Percentiles rank a stretch among this genome's conserved stretches.
These are phyloP conservation scores for Schoenoplectus triqueter DNA, from an alignment of 202 grass and related monocot species.

Conservation along the genomic window DNA sequence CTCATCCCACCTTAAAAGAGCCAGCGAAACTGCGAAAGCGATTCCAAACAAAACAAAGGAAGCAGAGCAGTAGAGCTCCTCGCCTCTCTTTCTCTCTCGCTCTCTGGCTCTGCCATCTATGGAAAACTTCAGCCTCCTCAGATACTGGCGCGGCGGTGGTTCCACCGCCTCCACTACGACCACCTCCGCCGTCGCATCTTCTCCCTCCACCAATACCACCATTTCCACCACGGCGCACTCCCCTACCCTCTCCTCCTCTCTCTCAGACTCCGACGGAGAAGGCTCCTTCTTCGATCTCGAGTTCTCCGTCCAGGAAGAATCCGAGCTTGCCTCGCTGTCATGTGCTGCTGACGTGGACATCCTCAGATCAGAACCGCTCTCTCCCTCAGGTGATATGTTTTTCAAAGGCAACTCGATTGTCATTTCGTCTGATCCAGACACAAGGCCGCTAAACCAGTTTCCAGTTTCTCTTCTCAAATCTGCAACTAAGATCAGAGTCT, in stretches of 20 bases:
- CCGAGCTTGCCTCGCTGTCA: constrained; percentile 56
- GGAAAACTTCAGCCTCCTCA: constrained; percentile 89
- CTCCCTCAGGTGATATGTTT: constrained; percentile 41
- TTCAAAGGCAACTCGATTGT: constrained; percentile 50
- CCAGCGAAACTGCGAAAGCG: neutral
- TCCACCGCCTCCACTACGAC: neutral
- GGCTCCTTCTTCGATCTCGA: constrained; percentile 96
- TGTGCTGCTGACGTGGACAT: neutral
- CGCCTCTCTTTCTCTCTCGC: neutral
- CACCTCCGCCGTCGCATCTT: constrained; percentile 17
- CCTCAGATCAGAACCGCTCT: constrained; percentile 38
- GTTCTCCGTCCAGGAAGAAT: constrained; percentile 65
- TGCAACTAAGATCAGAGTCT: constrained; percentile 81
- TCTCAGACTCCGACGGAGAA: constrained; percentile 57
- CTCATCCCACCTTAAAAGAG: constrained; percentile 36
- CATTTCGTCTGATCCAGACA: constrained; percentile 36
- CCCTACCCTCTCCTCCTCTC: neutral
- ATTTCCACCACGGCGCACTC: neutral
- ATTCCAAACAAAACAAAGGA: constrained; percentile 38
- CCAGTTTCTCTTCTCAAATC: constrained; percentile 62
- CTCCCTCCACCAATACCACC: constrained; percentile 11
- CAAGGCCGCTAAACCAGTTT: constrained; percentile 14
- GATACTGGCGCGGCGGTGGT: constrained; percentile 66
- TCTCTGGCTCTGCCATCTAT: constrained; percentile 43
- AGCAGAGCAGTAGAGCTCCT: neutral